A percentile compares a stretch with the other conserved stretches of the same genome.
Conservation (phyloP, 2,329 filamentous ascomycete species). For the Colletotrichum kahawae region DNA sequence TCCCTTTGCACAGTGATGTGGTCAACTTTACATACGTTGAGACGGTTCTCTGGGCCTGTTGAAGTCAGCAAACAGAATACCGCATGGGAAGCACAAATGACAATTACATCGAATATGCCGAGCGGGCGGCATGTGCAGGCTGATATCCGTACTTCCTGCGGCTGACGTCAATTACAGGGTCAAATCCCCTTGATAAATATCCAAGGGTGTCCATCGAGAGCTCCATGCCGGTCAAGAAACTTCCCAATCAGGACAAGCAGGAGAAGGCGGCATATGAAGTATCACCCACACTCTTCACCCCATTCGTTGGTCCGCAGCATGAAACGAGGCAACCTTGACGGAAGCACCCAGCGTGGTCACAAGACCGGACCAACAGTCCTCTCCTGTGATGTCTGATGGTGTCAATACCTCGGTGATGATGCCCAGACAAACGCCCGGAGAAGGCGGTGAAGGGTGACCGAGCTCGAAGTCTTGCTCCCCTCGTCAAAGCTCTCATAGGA, state of each 20-base stretch:
- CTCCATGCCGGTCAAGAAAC: not conserved
- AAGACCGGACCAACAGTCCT: not conserved
- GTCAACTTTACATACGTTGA: not conserved
- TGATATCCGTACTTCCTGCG: not conserved
- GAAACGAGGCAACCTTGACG: slow-evolving; percentile 18
- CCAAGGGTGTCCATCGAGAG: not conserved
- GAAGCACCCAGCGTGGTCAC: not conserved
- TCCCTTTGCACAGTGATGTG: not conserved
- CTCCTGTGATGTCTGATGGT: not conserved
- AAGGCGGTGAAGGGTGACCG: slow-evolving; percentile 1
- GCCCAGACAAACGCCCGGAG: not conserved
- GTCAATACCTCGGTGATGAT: not conserved
- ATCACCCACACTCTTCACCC: slow-evolving; percentile 5
- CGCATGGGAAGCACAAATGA: not conserved
- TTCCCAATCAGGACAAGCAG: slow-evolving; percentile 11
- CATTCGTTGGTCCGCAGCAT: slow-evolving; percentile 14
- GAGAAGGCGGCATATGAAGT: slow-evolving; percentile 21
- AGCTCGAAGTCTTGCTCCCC: not conserved
- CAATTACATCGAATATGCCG: not conserved
- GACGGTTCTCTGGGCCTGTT: not conserved
- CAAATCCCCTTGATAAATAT: not conserved
- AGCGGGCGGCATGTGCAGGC: not conserved
- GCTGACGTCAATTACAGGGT: slow-evolving; percentile 11
- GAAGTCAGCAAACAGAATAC: not conserved
- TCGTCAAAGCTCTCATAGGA: not conserved